Evolutionary conservation across 1,284 basidiomycete genomes (phyloP).

Genomic region (Ustilago xerochloae): DNA sequence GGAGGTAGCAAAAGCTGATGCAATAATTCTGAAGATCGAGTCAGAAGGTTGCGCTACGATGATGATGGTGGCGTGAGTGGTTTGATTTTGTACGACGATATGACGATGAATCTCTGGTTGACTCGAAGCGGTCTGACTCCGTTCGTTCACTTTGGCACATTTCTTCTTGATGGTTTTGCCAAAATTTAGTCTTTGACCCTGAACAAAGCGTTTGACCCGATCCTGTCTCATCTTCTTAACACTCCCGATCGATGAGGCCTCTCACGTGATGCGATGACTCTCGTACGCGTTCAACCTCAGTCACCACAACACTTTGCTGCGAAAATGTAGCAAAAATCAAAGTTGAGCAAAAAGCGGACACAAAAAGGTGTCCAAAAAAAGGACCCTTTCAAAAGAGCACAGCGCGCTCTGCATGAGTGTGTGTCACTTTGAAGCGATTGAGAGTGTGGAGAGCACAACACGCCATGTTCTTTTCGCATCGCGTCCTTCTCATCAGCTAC

Average conservation of each 20-base stretch:
- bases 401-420: not conserved
- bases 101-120: not conserved
- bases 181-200: conserved; percentile 15
- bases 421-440: too few relatives aligned
- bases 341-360: conserved; percentile 10
- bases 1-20: not conserved
- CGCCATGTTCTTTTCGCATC: too few relatives aligned
- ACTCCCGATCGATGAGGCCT: not conserved
- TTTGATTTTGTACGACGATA: not conserved
- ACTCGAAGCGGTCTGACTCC: conserved; percentile 8
- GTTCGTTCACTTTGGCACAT: not conserved
- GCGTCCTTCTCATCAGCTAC: too few relatives aligned
- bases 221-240: conserved; percentile 30
- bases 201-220: conserved; percentile 6
- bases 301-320: conserved; percentile 7
- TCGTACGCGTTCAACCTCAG: conserved; percentile 17
- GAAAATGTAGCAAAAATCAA: not conserved
- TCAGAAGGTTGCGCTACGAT: not conserved
- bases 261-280: conserved; percentile 14
- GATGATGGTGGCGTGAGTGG: not conserved
- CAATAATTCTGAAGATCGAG: not conserved
- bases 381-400: too few relatives aligned
- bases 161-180: conserved; percentile 13
- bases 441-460: too few relatives aligned
- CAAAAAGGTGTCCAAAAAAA: conserved; percentile 12